Conservation (phyloP, 2,329 filamentous ascomycete species). For the Didymella pomorum region DNA sequence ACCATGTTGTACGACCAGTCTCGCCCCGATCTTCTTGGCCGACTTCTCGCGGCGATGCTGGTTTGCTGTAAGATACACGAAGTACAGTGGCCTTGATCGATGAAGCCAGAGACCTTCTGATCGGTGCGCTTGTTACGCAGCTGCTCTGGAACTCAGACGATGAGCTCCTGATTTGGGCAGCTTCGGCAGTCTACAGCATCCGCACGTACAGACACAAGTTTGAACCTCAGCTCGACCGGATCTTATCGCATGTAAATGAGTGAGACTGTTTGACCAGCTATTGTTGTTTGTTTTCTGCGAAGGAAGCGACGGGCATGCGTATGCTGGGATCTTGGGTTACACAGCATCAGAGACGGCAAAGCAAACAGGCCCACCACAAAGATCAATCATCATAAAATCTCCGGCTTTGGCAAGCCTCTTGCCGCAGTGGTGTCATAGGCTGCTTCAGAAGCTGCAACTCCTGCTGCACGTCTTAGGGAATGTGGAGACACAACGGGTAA, state of each 20-base stretch:
- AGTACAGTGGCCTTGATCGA: slow-evolving; percentile 3
- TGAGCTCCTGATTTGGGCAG: neutral
- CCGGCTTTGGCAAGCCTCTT: slow-evolving; percentile 29
- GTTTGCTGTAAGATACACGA: slow-evolving; percentile 6
- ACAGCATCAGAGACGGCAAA: slow-evolving; percentile 28
- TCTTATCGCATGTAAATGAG: slow-evolving; percentile 7
- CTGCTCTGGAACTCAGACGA: neutral
- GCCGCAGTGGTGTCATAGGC: slow-evolving; percentile 25
- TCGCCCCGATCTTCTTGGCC: slow-evolving; percentile 15
- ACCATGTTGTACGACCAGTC: slow-evolving; percentile 20
- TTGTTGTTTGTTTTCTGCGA: slow-evolving; percentile 28
- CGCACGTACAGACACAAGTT: neutral
- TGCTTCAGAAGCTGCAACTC: slow-evolving; percentile 12
- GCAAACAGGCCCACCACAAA: slow-evolving; percentile 25
- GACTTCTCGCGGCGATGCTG: slow-evolving; percentile 10
- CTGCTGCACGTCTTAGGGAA: slow-evolving; percentile 9
- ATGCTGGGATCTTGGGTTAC: slow-evolving; percentile 26
- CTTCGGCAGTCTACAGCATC: neutral
- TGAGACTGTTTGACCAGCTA: slow-evolving; percentile 18
- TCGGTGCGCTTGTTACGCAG: neutral
- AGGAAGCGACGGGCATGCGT: slow-evolving; percentile 19
- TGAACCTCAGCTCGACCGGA: neutral
- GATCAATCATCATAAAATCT: slow-evolving; percentile 27
- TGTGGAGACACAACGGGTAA: slow-evolving; percentile 5
- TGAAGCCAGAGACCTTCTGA: slow-evolving; percentile 8